Conservation (phyloP, 352 stramenopile genomes). For the Globisporangium solare region DNA sequence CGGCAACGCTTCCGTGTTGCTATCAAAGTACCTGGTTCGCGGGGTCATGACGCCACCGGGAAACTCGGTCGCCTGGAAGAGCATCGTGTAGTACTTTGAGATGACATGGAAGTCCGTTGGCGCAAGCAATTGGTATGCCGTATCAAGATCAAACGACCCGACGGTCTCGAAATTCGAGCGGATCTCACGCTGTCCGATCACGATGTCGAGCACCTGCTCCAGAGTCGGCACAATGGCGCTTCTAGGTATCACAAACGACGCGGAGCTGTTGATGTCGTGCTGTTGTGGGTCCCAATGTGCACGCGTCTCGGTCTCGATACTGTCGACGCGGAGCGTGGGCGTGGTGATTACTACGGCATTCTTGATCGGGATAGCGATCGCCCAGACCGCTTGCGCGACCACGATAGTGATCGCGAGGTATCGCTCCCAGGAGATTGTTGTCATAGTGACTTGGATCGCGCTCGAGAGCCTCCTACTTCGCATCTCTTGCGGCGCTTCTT, state of each 20-base stretch:
- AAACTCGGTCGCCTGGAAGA: constrained; percentile 36
- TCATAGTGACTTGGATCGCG: neutral
- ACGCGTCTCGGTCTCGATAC: constrained; percentile 10
- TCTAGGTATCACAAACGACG: constrained; percentile 8
- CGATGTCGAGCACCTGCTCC: constrained; percentile 16
- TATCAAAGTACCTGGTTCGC: constrained; percentile 15
- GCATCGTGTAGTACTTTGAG: constrained; percentile 24
- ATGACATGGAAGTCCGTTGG: constrained; percentile 25
- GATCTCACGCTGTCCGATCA: constrained; percentile 16
- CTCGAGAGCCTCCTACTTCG: no score
- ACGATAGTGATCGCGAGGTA: constrained; percentile 16
- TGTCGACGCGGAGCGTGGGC: constrained; percentile 24
- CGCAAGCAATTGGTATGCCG: constrained; percentile 19
- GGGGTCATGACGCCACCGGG: constrained; percentile 22
- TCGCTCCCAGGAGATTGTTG: constrained; percentile 6
- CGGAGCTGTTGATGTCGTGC: neutral
- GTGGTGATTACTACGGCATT: constrained; percentile 35
- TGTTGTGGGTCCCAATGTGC: constrained; percentile 3
- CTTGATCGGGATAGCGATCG: constrained; percentile 33
- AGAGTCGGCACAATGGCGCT: constrained; percentile 17
- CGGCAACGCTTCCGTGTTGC: constrained; percentile 1
- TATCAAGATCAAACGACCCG: constrained; percentile 25
- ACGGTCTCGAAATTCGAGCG: constrained; percentile 22
- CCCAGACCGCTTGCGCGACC: constrained; percentile 24
- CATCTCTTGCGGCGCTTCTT: no score